phyloP scores from a whole-genome alignment of 2,329 filamentous ascomycete genomes.

The Pseudogymnoascus sp. region DNA sequence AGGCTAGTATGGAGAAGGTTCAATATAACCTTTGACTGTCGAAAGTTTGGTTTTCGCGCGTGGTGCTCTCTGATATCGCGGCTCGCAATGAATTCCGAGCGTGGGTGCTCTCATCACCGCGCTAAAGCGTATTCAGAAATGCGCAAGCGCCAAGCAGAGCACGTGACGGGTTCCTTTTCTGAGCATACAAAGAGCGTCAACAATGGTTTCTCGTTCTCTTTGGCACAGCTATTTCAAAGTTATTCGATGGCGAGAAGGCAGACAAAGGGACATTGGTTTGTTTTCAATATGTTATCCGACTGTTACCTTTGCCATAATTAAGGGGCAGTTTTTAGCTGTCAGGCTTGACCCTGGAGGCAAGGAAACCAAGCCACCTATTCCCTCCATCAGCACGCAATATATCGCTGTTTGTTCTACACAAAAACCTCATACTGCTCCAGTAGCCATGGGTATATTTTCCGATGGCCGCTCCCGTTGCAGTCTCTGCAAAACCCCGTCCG shows the following conservation, averaged over 20 bases:
- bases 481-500: background rate
- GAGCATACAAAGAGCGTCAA: background rate
- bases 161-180: background rate
- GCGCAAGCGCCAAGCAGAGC: background rate
- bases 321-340: background rate
- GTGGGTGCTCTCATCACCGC: constrained; percentile 2
- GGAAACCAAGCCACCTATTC: background rate
- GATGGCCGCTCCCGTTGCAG: no score
- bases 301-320: background rate
- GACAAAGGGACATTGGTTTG: background rate
- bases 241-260: background rate
- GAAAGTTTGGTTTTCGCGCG: background rate
- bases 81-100: constrained; percentile 5
- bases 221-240: background rate
- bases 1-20: background rate
- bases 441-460: background rate
- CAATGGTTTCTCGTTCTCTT: background rate
- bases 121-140: constrained; percentile 2
- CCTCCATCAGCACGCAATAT: background rate
- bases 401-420: background rate
- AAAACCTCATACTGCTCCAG: background rate
- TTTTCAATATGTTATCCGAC: background rate
- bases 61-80: background rate
- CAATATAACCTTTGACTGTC: constrained; percentile 1
- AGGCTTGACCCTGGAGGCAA: background rate